Evolutionary conservation across 768 basidiomycete species (phyloP).

Genomic region (Leccinum broughii): DNA sequence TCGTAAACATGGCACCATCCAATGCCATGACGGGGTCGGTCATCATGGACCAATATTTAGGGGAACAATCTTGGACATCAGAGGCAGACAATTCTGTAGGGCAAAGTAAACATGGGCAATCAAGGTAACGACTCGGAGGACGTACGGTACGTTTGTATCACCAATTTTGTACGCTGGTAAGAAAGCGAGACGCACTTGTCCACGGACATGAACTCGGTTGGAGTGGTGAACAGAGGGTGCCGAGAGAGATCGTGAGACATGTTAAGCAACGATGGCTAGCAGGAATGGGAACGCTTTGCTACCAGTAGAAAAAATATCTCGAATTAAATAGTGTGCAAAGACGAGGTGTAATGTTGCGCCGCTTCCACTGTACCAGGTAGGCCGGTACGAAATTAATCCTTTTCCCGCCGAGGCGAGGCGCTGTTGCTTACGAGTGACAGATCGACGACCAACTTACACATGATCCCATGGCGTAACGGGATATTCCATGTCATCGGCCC

Average conservation of each 20-base stretch:
- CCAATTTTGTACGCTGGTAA: slow-evolving; percentile 49
- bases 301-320: no score
- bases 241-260: background rate
- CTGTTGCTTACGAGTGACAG: no score
- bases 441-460: no score
- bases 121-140: background rate
- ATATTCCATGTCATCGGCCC: no score
- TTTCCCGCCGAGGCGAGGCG: no score
- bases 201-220: slow-evolving; percentile 43
- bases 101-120: background rate
- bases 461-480: no score
- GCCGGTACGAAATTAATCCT: no score
- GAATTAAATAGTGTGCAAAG: no score
- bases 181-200: slow-evolving; percentile 51
- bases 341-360: no score
- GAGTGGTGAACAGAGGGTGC: slow-evolving; percentile 6
- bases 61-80: slow-evolving; percentile 50
- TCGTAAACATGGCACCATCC: slow-evolving; percentile 55
- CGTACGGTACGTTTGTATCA: slow-evolving; percentile 32
- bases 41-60: slow-evolving; percentile 54
- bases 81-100: slow-evolving; percentile 35
- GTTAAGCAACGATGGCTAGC: background rate
- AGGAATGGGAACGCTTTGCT: background rate
- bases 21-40: slow-evolving; percentile 51
- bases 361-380: no score